Evolutionary conservation across 371 early-diverging fungal species (phyloP), one percentile per base, ranked within the genome.

Genomic region (Lichtheimia hyalospora): DNA sequence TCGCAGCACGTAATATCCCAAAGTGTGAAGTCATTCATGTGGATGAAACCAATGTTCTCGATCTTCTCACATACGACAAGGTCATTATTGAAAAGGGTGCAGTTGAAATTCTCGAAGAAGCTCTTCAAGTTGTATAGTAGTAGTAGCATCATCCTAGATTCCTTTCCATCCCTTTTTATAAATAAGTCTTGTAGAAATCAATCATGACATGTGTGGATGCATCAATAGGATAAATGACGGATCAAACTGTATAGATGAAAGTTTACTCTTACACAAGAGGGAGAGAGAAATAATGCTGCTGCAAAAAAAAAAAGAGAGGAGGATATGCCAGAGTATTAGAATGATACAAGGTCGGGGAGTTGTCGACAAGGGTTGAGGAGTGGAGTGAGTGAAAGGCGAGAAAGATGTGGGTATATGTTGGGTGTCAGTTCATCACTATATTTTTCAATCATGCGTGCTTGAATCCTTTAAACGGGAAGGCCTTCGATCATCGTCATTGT

Each of bases 71-170:
- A 56, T 86, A 87, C 58, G 89, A 95, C 64, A 75, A 83, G 48
- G 70, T 95, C 14, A 79, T 93, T 23, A 70, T 93, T 60, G 96
- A 95, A 62, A 88, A 89, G 76, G 79, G 71, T 60, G 91, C 92
- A 20, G 70, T 90, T 39, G 84, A 89, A 54, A 69, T 77, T 49
- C 76, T 92, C 52, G 86, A 91, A 67, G 72, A 79, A 51, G 70
- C 62, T 24, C 73, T 83, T 18, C 57, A 64, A 53, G 63, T 63
- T 57, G 56, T 67, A 69, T 70, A 67, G 27, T 18, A 23, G 24
- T 27, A 27, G 27, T 34, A 34, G 34, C 34, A 34, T 34, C 34
- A 34, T 34, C 34, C 6, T 34, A 34, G 34, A 34, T 34, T 34
- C 34, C 34, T 34, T 34, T 7, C 34, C 34, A 34, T 34, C 34